phyloP scores from a whole-genome alignment of 768 basidiomycete species.

The Tephrocybe sp. region DNA sequence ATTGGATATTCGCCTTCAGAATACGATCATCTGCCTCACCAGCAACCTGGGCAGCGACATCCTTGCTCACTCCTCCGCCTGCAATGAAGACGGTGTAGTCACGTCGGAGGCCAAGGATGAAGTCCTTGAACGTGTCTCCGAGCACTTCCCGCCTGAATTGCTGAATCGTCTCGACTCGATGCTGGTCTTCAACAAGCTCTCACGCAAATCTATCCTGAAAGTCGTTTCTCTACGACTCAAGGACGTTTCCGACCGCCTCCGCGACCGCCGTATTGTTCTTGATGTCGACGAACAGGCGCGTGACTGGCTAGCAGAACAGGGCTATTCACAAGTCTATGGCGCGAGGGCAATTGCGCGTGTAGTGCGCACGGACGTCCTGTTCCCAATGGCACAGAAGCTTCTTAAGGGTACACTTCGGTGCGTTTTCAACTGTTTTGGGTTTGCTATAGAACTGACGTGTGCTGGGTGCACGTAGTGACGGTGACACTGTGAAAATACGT shows the following conservation, averaged over 20 bases:
- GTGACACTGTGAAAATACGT: constrained; percentile 62
- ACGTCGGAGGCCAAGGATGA: constrained; percentile 59
- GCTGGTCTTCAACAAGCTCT: constrained; percentile 90
- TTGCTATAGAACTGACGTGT: not conserved
- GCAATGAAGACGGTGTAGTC: constrained; percentile 62
- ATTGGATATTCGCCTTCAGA: constrained; percentile 37
- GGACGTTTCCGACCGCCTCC: constrained; percentile 71
- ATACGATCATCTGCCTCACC: constrained; percentile 90
- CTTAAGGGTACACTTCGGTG: constrained; percentile 78
- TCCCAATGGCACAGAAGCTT: constrained; percentile 80
- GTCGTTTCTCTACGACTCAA: constrained; percentile 76
- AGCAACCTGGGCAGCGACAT: constrained; percentile 86
- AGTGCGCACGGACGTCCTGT: constrained; percentile 78
- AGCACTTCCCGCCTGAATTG: constrained; percentile 88
- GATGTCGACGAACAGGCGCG: constrained; percentile 65
- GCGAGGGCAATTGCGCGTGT: constrained; percentile 88
- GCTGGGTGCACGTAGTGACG: constrained; percentile 57
- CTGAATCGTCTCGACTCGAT: constrained; percentile 88
- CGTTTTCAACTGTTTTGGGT: constrained; percentile 13
- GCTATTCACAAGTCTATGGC: constrained; percentile 85
- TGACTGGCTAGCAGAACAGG: constrained; percentile 70
- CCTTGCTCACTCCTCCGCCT: constrained; percentile 67
- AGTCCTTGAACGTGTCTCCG: constrained; percentile 73
- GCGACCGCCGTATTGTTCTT: constrained; percentile 63
- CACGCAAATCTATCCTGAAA: constrained; percentile 67